Evolutionary conservation across 805 yeast species (phyloP).

Genomic region (Lachancea lanzarotensis): DNA sequence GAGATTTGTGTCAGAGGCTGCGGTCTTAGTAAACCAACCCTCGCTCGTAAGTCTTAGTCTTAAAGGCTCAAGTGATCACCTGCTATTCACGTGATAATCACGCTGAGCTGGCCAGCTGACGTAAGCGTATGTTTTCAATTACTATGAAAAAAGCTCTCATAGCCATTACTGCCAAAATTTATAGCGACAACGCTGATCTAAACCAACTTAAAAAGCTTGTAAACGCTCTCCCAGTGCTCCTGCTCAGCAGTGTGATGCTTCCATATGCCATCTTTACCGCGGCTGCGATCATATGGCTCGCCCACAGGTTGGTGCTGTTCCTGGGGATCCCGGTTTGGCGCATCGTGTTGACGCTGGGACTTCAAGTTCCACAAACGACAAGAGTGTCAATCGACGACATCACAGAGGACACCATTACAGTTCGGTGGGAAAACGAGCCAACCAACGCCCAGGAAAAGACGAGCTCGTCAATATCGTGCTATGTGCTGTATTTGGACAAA

Average conservation of each 20-base stretch:
- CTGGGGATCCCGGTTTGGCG: conserved; percentile 27
- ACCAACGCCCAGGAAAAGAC: conserved; percentile 6
- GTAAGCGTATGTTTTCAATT: neutral
- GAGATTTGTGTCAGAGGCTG: no score
- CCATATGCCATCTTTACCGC: conserved; percentile 10
- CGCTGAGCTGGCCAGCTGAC: neutral
- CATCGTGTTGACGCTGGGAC: conserved; percentile 24
- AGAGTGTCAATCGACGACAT: conserved; percentile 31
- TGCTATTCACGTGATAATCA: neutral
- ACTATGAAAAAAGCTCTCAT: neutral
- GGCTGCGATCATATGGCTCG: conserved; percentile 22
- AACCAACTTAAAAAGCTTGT: neutral
- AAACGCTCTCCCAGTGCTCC: neutral
- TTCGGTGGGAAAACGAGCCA: conserved; percentile 34
- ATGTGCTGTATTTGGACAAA: conserved; percentile 27
- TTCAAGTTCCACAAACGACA: conserved; percentile 29
- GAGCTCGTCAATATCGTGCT: conserved; percentile 22
- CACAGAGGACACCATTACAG: conserved; percentile 23
- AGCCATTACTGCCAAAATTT: no score
- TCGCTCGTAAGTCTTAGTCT: no score
- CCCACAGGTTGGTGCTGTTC: conserved; percentile 24
- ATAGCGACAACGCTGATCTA: neutral
- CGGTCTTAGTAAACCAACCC: no score
- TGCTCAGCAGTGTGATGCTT: conserved; percentile 5
- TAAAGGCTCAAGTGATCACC: neutral